phyloP scores from a whole-genome alignment of 148 eudicot genomes.

The Cornus suecica region DNA sequence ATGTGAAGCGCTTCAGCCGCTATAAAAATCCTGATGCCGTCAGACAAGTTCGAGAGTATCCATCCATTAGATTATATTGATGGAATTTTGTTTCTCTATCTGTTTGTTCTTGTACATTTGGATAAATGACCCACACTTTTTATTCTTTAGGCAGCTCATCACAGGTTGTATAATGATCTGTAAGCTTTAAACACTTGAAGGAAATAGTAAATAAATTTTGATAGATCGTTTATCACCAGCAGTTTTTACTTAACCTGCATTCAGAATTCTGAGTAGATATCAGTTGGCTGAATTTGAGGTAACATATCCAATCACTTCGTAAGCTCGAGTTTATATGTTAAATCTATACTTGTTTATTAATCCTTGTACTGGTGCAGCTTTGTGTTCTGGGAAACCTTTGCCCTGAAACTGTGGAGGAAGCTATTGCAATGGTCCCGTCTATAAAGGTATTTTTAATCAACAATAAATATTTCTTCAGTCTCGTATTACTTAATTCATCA shows the following conservation, averaged over 20 bases:
- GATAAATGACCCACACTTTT: not conserved
- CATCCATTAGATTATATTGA: conserved; percentile 2
- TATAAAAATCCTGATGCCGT: conserved; percentile 79
- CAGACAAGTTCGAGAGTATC: conserved; percentile 72
- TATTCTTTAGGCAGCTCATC: not conserved
- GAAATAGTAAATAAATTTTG: too few relatives aligned
- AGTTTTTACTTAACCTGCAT: conserved; percentile 23
- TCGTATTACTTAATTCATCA: not conserved
- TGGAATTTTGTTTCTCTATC: not conserved
- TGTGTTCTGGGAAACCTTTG: conserved; percentile 91
- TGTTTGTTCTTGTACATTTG: not conserved
- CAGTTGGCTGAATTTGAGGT: conserved; percentile 90
- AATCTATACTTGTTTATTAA: not conserved
- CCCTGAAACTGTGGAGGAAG: conserved; percentile 97
- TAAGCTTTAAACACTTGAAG: too few relatives aligned
- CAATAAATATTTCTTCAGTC: not conserved
- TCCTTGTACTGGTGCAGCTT: conserved; percentile 30
- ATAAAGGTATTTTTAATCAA: conserved; percentile 45
- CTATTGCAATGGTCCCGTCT: conserved; percentile 88
- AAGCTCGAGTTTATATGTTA: not conserved
- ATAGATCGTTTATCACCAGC: too few relatives aligned
- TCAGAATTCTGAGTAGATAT: conserved; percentile 71
- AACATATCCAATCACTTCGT: not conserved
- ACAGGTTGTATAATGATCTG: not conserved
- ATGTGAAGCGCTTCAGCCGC: conserved; percentile 74